A percentile compares a stretch with the other conserved stretches of the same genome.
Evolutionary conservation across 352 stramenopile species (phyloP).

Genomic region (Pythium phragmiticola): DNA sequence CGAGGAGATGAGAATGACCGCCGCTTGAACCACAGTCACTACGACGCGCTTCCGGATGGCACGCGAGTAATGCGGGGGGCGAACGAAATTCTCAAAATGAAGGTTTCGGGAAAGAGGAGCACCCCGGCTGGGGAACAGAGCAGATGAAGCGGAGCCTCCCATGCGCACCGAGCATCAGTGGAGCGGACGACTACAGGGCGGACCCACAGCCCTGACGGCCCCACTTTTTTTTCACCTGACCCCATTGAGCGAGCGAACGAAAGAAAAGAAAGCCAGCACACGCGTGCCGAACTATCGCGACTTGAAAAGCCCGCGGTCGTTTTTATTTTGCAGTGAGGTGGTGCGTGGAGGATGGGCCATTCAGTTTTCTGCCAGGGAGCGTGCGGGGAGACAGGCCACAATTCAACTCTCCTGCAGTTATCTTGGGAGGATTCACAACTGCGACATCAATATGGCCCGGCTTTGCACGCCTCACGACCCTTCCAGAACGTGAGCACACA

Average conservation of each 20-base stretch:
- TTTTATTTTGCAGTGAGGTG: slow-evolving; percentile 8
- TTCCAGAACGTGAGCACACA: slow-evolving; percentile 4
- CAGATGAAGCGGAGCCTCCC: not conserved
- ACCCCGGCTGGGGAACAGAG: not conserved
- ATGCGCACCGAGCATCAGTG: slow-evolving; percentile 2
- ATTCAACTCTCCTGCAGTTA: not conserved
- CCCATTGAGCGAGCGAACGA: slow-evolving; percentile 26
- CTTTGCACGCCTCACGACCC: slow-evolving; percentile 8
- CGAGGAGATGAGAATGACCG: slow-evolving; percentile 33
- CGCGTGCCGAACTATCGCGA: slow-evolving; percentile 21
- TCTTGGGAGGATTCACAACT: slow-evolving; percentile 13
- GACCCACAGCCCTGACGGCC: slow-evolving; percentile 14
- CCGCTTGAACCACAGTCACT: slow-evolving; percentile 22
- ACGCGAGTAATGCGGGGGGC: slow-evolving; percentile 27
- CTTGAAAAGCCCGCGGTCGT: not conserved
- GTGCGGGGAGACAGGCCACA: slow-evolving; percentile 17
- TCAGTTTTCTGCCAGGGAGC: slow-evolving; percentile 25
- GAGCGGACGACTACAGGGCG: slow-evolving; percentile 17
- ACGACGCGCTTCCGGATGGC: slow-evolving; percentile 21
- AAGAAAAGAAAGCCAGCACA: slow-evolving; percentile 30
- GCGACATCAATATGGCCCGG: slow-evolving; percentile 13
- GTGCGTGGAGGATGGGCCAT: slow-evolving; percentile 8
- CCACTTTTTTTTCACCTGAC: slow-evolving; percentile 5
- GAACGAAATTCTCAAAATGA: slow-evolving; percentile 56
- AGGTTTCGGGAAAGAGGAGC: slow-evolving; percentile 20